Percentiles rank a stretch among this genome's conserved stretches.
phyloP scores from a whole-genome alignment of 257 asterid species.

The Ballota nigra region DNA sequence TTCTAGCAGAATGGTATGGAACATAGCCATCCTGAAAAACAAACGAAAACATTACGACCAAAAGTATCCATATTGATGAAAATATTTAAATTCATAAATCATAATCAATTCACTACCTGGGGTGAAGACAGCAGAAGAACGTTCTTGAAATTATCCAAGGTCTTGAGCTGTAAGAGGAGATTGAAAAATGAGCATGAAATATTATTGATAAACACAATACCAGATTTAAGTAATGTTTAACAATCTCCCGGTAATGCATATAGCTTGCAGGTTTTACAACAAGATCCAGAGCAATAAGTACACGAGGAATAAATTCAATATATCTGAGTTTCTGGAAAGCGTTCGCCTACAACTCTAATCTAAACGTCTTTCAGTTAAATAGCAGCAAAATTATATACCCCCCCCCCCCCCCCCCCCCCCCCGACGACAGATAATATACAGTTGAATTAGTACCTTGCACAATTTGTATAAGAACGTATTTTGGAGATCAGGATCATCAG shows the following conservation, averaged over 20 bases:
- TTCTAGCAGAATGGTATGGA: slow-evolving; percentile 92
- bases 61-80: background rate
- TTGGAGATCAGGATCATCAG: slow-evolving; percentile 70
- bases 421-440: background rate
- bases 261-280: background rate
- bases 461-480: slow-evolving; percentile 68
- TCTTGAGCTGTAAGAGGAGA: slow-evolving; percentile 20
- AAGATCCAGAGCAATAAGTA: background rate
- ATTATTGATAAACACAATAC: background rate
- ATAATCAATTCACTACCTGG: slow-evolving; percentile 16
- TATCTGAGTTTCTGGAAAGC: background rate
- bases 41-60: background rate
- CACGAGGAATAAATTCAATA: background rate
- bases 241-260: background rate
- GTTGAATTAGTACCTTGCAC: slow-evolving; percentile 49
- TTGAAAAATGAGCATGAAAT: background rate
- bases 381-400: background rate
- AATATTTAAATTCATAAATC: background rate
- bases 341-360: background rate
- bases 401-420: too few species aligned
- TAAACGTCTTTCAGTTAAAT: background rate
- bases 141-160: slow-evolving; percentile 29
- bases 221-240: background rate
- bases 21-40: slow-evolving; percentile 79
- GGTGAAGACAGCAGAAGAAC: slow-evolving; percentile 28